Evolutionary conservation across 2,329 filamentous ascomycete species (phyloP).

Genomic region (Trichophyton equinum): DNA sequence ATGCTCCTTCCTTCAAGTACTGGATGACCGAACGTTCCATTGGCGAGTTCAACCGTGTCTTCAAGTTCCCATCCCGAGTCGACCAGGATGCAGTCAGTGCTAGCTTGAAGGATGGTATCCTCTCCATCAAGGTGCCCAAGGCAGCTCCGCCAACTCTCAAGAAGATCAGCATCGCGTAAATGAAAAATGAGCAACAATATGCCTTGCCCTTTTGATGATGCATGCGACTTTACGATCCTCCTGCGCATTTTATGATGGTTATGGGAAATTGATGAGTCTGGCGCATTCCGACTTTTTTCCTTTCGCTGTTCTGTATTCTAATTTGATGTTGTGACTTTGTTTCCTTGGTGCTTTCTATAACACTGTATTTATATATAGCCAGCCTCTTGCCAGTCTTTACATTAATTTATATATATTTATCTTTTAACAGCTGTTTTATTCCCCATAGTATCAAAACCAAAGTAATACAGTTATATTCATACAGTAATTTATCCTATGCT

Average conservation of each 20-base stretch:
- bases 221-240: not conserved
- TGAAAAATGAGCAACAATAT: not conserved
- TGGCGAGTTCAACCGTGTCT: constrained; percentile 45
- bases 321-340: not conserved
- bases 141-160: constrained; percentile 36
- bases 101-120: constrained; percentile 46
- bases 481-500: not conserved
- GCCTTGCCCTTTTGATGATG: not conserved
- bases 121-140: constrained; percentile 46
- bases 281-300: not conserved
- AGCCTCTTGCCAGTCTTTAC: not conserved
- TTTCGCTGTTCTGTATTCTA: not conserved
- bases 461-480: not conserved
- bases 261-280: not conserved
- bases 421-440: not conserved
- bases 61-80: constrained; percentile 44
- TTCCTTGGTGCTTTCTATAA: not conserved
- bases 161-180: constrained; percentile 37
- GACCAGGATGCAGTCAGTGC: constrained; percentile 48
- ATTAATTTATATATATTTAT: not conserved
- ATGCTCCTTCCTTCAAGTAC: constrained; percentile 29
- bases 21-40: constrained; percentile 47
- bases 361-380: not conserved
- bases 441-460: not conserved
- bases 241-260: not conserved